Evolutionary conservation across 345 rosid genomes (phyloP).

Genomic region (Psidium friedrichsthalianum): DNA sequence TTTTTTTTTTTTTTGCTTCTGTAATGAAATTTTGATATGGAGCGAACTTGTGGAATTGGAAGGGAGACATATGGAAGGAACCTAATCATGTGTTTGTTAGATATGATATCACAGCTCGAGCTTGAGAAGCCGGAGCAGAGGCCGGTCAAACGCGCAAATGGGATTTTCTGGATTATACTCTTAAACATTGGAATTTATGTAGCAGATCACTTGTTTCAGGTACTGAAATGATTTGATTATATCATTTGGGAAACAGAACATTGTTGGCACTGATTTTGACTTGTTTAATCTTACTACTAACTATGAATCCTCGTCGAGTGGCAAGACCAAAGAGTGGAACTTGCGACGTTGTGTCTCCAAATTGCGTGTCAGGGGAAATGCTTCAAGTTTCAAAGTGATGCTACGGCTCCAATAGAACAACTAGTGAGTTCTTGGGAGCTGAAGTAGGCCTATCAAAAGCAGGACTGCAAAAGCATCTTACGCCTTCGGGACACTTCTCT

Average conservation of each 20-base stretch:
- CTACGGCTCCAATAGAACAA: neutral
- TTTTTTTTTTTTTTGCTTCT: neutral
- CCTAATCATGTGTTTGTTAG: constrained; percentile 17
- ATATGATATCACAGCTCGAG: constrained; percentile 48
- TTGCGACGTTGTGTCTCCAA: neutral
- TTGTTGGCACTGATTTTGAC: neutral
- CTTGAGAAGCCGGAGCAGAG: constrained; percentile 41
- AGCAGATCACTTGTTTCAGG: constrained; percentile 82
- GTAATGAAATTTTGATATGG: neutral
- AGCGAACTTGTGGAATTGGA: neutral
- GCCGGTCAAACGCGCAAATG: constrained; percentile 45
- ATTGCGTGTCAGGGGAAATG: neutral
- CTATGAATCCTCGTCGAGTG: neutral
- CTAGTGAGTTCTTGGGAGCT: neutral
- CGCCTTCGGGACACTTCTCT: neutral
- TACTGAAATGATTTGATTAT: neutral
- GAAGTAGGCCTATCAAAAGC: neutral
- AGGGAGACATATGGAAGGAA: neutral
- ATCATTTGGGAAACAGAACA: neutral
- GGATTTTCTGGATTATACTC: constrained; percentile 83
- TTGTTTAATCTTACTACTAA: neutral
- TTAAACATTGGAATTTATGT: constrained; percentile 62
- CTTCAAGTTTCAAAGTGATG: neutral
- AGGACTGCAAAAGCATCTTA: neutral
- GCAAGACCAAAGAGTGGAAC: neutral